Evolutionary conservation across 192 early-diverging fungal species (phyloP).

Genomic region (Coemansia sp.): DNA sequence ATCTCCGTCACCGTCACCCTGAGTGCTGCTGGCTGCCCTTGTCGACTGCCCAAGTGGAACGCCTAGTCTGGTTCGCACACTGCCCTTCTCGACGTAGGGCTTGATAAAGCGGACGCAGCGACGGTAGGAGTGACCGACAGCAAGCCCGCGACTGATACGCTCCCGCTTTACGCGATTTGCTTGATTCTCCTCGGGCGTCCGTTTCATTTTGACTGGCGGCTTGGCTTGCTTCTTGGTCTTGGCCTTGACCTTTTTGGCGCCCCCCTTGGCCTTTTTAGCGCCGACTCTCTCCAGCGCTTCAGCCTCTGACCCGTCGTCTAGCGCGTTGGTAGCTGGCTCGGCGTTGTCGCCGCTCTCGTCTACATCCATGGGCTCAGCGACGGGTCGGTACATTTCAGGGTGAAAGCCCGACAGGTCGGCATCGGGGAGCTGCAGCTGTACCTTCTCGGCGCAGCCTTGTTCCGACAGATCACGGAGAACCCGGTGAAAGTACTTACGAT

Average conservation of each 20-base stretch:
- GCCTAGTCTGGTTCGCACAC: conserved; percentile 22
- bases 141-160: neutral
- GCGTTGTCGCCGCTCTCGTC: neutral
- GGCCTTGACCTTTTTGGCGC: neutral
- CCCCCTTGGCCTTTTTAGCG: neutral
- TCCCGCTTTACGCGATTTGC: neutral
- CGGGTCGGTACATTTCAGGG: neutral
- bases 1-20: neutral
- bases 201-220: neutral
- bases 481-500: conserved; percentile 42
- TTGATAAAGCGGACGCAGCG: conserved; percentile 50
- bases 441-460: conserved; percentile 23
- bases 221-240: neutral
- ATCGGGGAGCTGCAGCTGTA: conserved; percentile 33
- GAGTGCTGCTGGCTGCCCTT: neutral
- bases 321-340: neutral
- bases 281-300: neutral
- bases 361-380: neutral
- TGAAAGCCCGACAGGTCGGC: neutral
- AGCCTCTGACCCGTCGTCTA: neutral
- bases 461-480: conserved; percentile 20
- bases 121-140: conserved; percentile 29
- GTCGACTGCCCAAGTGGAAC: conserved; percentile 25
- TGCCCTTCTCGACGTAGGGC: conserved; percentile 26
- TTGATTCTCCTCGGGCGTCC: neutral